A percentile compares a stretch with the other conserved stretches of the same genome.
phyloP scores from a whole-genome alignment of 495 filamentous ascomycete species.

The Chaetomidium leptoderma region DNA sequence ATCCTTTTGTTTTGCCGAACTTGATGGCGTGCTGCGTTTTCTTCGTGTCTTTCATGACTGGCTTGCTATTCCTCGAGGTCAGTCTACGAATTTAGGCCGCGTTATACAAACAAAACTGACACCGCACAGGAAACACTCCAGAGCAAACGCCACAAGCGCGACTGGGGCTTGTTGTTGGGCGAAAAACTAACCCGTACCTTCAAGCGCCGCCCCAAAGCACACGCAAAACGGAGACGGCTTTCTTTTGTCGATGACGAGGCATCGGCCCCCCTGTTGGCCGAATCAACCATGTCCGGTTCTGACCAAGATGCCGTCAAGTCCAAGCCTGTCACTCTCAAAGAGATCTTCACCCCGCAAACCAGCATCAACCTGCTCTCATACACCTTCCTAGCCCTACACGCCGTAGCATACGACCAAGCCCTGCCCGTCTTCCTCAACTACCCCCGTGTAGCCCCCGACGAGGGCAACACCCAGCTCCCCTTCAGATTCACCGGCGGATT shows the following conservation, averaged over 20 bases:
- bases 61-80: constrained; percentile 62
- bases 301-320: constrained; percentile 13
- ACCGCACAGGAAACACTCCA: constrained; percentile 64
- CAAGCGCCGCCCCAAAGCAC: constrained; percentile 22
- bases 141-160: constrained; percentile 55
- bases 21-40: constrained; percentile 69
- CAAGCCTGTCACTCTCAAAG: constrained; percentile 49
- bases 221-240: constrained; percentile 33
- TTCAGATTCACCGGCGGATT: constrained; percentile 79
- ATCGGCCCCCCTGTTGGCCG: constrained; percentile 44
- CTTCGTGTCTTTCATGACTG: constrained; percentile 64
- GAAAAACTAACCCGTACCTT: constrained; percentile 44
- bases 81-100: constrained; percentile 20
- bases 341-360: constrained; percentile 72
- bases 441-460: constrained; percentile 45
- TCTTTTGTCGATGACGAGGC: constrained; percentile 45
- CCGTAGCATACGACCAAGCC: constrained; percentile 73
- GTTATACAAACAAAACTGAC: constrained; percentile 10
- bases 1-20: constrained; percentile 81
- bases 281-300: constrained; percentile 16
- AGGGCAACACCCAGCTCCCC: constrained; percentile 59
- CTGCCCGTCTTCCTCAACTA: constrained; percentile 79
- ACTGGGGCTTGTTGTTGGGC: constrained; percentile 68
- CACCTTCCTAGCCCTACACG: constrained; percentile 69
- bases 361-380: constrained; percentile 71